Evolutionary conservation across 768 basidiomycete species (phyloP), one percentile per base, ranked within the genome.

Genomic region (Psilocybe tampanensis): DNA sequence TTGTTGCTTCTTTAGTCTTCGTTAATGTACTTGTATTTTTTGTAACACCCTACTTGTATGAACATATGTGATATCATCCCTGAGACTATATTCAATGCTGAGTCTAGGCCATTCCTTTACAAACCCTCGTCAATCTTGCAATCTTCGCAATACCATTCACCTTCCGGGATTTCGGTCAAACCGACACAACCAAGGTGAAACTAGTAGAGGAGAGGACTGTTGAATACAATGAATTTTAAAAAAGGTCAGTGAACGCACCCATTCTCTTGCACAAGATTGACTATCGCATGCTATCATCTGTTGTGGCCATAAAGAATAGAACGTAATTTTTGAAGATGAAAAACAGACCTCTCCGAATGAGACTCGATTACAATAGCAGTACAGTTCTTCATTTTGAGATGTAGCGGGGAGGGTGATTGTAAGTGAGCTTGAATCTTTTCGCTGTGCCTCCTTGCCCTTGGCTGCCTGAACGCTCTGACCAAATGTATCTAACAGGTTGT

Each of bases 231-330:
- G 29, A 41, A 48, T 0, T 33, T 17, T 12, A 47, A n/a, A 22
- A 43, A 18, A 34, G 19, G n/a, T 19, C 50, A 22, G 50, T 50
- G 44, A 11, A 78, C 90, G 69, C 65, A 90, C 94, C 94, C 94
- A 96, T 86, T 94, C 91, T 36, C 78, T 75, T 60, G 80, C 75
- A 68, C 94, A 96, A 15, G 78, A 74, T 42, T 77, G 72, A 60
- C 82, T 81, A 67, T 96, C 94, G 65, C 94, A 96, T 15, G 78
- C 94, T 59, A 96, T 87, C 94, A 96, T 94, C 89, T 90, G 58
- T 22, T 47, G 44, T 61, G 18, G 6, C 19, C n/a, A 23, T 29
- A 55, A 47, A 59, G 48, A 60, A 61, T 42, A 62, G 61, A 47
- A 52, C n/a, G n/a, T 39, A 21, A 34, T 24, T 45, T 47, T 34